Evolutionary conservation across 2,329 filamentous ascomycete species (phyloP), one percentile per base, ranked within the genome.

Genomic region (Tolypocladium amazonense): DNA sequence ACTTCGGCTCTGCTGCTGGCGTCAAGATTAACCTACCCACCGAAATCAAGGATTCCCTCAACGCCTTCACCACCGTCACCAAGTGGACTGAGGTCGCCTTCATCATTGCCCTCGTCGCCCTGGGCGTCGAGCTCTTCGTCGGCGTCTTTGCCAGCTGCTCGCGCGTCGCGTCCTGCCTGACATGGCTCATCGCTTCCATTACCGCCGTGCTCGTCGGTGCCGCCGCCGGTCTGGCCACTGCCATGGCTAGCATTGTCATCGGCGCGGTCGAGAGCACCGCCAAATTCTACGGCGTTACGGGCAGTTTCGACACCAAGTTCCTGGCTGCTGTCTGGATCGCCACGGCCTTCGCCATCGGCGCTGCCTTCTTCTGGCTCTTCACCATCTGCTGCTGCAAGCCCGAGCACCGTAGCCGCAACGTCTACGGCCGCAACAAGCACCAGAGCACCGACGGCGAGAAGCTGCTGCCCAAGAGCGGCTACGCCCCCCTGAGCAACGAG

Each of bases 301-400:
- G 85, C 57, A 74, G 71, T 57, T 76, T 95, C 71, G 89, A 92
- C 76, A 83, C 73, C 37, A 77, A 79, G 61, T 93, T 89, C 77
- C 85, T 94, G 59, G 81, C 81, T 41, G 76, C 86, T 25, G 84
- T 88, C 67, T 97, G 92, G 90, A 79, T 97, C 62, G 87, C 87
- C 52, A 87, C 88, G 45, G 89, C 84, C 35, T 92, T 95, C 71
- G 87, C 88, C 62, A 71, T 94, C 39, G 89, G 74, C 50, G 88
- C 88, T 9, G 85, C 84, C 64, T 76, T 96, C 71, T 97, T 97
- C 87, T 97, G 94, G 93, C 77, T 92, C 70, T 85, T 95, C 73
- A 90, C 87, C 73, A 83, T 89, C 69, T 97, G 93, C 87, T 97
- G 92, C 85, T 96, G 92, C 66, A 90, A 90, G 67, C 73, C 73